Conservation (phyloP, 2,329 filamentous ascomycete species). For the Trichocomaceae sp. region DNA sequence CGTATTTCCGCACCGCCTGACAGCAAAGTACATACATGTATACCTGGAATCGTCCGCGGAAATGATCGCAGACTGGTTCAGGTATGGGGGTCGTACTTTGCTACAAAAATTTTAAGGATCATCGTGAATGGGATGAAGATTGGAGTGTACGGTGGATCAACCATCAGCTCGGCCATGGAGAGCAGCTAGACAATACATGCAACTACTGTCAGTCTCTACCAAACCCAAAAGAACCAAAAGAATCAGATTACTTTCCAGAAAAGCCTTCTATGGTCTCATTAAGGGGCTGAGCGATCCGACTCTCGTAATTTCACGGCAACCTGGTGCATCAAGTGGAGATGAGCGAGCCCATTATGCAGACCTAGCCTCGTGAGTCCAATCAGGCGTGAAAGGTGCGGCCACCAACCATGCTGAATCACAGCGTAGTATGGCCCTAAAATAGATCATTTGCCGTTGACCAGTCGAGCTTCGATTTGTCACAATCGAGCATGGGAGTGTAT, state of each 20-base stretch:
- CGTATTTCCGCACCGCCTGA: not conserved
- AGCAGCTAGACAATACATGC: not conserved
- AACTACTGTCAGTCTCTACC: not conserved
- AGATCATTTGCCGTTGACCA: constrained; percentile 3
- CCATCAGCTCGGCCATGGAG: no score
- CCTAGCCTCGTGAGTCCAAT: not conserved
- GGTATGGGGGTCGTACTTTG: not conserved
- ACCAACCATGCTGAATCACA: no score
- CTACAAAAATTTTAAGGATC: no score
- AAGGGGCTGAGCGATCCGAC: not conserved
- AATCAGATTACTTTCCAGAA: no score
- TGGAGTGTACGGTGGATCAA: no score
- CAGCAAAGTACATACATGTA: not conserved
- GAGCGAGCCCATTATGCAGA: not conserved
- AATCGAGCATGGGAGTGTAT: constrained; percentile 4
- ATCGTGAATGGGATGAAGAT: no score
- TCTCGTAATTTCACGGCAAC: constrained; percentile 1
- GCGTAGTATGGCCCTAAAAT: constrained; percentile 2
- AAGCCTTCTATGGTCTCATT: no score
- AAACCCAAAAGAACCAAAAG: no score
- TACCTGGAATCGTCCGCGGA: not conserved
- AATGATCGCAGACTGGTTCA: not conserved
- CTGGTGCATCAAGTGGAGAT: not conserved
- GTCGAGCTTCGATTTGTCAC: not conserved
- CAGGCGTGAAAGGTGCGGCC: no score